A percentile compares a stretch with the other conserved stretches of the same genome.
phyloP scores from a whole-genome alignment of 495 filamentous ascomycete species.

The Aspergillus kassunensis region DNA sequence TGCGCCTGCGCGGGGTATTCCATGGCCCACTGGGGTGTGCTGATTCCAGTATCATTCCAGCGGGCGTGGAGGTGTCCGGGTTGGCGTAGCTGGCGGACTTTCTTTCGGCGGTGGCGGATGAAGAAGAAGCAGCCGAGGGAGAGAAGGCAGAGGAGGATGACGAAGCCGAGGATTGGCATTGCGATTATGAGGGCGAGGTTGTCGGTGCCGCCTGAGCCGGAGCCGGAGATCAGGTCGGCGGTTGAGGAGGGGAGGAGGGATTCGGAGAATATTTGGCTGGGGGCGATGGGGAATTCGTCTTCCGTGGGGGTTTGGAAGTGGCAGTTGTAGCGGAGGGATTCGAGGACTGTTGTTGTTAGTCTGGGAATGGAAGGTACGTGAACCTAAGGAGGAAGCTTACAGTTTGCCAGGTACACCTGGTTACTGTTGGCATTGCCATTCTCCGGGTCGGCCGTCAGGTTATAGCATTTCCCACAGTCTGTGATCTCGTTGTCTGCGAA shows the following conservation, averaged over 20 bases:
- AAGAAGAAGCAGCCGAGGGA: constrained; percentile 14
- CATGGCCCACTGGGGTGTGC: constrained; percentile 13
- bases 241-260: constrained; percentile 37
- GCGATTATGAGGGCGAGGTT: constrained; percentile 44
- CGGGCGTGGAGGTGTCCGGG: constrained; percentile 6
- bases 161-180: constrained; percentile 36
- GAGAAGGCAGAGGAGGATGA: constrained; percentile 9
- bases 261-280: constrained; percentile 43
- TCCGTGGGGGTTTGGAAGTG: constrained; percentile 34
- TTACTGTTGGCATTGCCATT: constrained; percentile 14
- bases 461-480: constrained; percentile 45
- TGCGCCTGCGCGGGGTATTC: constrained; percentile 16
- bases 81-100: constrained; percentile 8
- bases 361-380: neutral
- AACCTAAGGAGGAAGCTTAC: constrained; percentile 20
- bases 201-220: constrained; percentile 23
- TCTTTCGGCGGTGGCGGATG: constrained; percentile 13
- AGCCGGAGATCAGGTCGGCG: constrained; percentile 22
- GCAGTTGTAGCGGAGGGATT: constrained; percentile 49
- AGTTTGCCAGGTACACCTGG: constrained; percentile 48
- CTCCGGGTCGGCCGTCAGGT: constrained; percentile 21
- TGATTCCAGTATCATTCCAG: constrained; percentile 13
- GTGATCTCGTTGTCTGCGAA: constrained; percentile 43
- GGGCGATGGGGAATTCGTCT: constrained; percentile 36
- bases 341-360: constrained; percentile 35